Percentiles rank a stretch among this genome's conserved stretches.
Conservation (phyloP, 495 filamentous ascomycete genomes). For the Hypoxylon subgilvum region DNA sequence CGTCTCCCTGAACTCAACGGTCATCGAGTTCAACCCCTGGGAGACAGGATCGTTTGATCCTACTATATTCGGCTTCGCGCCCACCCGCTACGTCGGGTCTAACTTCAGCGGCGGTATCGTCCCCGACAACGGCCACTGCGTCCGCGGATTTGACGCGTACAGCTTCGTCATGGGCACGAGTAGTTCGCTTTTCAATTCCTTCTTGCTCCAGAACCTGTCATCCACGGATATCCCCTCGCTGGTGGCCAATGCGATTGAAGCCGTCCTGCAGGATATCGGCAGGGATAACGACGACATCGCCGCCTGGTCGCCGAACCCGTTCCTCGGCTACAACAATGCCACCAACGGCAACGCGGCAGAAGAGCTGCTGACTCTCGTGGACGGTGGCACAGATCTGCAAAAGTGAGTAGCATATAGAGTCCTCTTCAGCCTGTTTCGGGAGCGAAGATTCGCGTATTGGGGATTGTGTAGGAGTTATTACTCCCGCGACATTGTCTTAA, state of each 20-base stretch:
- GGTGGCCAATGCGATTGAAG: constrained; percentile 57
- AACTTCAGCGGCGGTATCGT: constrained; percentile 74
- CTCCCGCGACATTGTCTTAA: too few species aligned
- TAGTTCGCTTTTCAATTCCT: constrained; percentile 84
- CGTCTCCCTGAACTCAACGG: constrained; percentile 77
- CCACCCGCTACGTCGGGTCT: constrained; percentile 76
- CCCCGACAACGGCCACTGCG: constrained; percentile 64
- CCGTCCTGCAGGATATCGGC: constrained; percentile 62
- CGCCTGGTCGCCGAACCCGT: constrained; percentile 83
- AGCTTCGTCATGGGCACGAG: constrained; percentile 91
- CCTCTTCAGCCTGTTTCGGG: too few species aligned
- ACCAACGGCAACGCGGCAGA: constrained; percentile 65
- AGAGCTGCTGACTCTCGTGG: constrained; percentile 68
- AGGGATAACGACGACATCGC: constrained; percentile 76
- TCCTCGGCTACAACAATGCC: constrained; percentile 69
- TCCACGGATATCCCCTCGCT: constrained; percentile 58
- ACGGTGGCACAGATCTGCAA: constrained; percentile 85
- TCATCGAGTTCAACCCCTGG: constrained; percentile 86
- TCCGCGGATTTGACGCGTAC: constrained; percentile 81
- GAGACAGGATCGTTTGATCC: constrained; percentile 88
- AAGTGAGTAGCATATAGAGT: too few species aligned
- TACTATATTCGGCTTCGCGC: constrained; percentile 77
- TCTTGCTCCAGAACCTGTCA: constrained; percentile 64
- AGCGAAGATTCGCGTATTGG: too few species aligned
- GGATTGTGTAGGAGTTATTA: too few species aligned